Percentiles rank a stretch among this genome's conserved stretches.
Evolutionary conservation across 306 rosid species (phyloP).

Genomic region (Vigna trinervia): DNA sequence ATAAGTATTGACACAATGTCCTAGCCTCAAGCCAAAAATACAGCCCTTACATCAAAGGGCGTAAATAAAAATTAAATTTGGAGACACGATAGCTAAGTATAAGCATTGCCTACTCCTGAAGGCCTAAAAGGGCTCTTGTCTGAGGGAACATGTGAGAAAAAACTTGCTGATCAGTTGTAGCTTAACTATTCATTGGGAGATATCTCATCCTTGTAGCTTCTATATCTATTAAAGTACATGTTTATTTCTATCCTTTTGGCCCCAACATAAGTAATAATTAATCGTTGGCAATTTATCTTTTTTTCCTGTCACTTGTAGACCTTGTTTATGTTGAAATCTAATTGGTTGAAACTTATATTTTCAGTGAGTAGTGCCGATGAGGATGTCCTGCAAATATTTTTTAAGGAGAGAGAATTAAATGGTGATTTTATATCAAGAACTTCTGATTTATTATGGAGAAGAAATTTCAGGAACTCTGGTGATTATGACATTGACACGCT

Average conservation of each 20-base stretch:
- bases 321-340: conserved; percentile 38
- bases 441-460: conserved; percentile 84
- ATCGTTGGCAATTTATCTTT: not conserved
- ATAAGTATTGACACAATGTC: not conserved
- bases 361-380: conserved; percentile 64
- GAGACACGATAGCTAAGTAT: not conserved
- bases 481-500: conserved; percentile 45
- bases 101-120: not conserved
- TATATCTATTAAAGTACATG: conserved; percentile 18
- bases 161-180: not conserved
- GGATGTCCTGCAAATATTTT: conserved; percentile 75
- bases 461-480: conserved; percentile 48
- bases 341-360: conserved; percentile 44
- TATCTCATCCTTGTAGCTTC: conserved; percentile 6
- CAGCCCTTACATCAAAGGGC: not conserved
- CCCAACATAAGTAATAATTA: not conserved
- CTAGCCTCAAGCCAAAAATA: not conserved
- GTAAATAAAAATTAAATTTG: conserved; percentile 2
- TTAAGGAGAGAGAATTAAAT: conserved; percentile 72
- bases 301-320: not conserved
- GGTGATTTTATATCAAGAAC: conserved; percentile 81
- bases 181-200: not conserved
- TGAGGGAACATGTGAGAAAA: not conserved
- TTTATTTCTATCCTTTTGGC: conserved; percentile 17
- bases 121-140: not conserved